Percentiles rank a stretch among this genome's conserved stretches.
phyloP scores from a whole-genome alignment of 2,329 filamentous ascomycete species.

The Ophiostoma sp. region DNA sequence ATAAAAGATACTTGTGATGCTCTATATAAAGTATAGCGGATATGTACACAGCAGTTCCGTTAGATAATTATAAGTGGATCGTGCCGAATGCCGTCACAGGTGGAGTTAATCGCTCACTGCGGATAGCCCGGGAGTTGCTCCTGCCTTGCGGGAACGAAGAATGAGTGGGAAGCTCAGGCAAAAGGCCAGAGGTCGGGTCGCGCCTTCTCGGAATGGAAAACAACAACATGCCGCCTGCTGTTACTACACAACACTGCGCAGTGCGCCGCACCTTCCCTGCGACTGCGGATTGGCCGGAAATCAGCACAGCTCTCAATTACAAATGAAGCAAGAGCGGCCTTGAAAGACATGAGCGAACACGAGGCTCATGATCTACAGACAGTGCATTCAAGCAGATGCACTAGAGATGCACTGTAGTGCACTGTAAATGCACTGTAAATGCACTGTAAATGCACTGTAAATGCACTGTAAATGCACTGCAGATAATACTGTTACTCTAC shows the following conservation, averaged over 20 bases:
- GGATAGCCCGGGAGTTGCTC: slow-evolving; percentile 10
- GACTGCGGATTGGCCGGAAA: slow-evolving; percentile 7
- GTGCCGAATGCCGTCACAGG: neutral
- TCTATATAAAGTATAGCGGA: neutral
- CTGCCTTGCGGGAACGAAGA: neutral
- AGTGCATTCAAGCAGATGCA: neutral
- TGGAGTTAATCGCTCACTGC: slow-evolving; percentile 16
- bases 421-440: neutral
- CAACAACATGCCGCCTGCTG: neutral
- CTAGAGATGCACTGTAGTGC: neutral
- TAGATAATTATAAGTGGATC: neutral
- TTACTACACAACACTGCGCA: neutral
- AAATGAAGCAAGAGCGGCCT: neutral
- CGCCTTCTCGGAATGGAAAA: slow-evolving; percentile 8
- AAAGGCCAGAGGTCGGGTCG: neutral
- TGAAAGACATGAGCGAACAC: neutral
- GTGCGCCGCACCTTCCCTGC: neutral
- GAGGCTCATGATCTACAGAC: too few relatives aligned
- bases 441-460: neutral
- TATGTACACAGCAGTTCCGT: too few relatives aligned
- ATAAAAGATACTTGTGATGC: neutral
- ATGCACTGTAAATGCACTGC: neutral
- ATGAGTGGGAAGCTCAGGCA: neutral
- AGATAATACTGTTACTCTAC: too few relatives aligned
- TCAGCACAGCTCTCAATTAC: neutral